Evolutionary conservation across 2,329 filamentous ascomycete species (phyloP), one percentile per base, ranked within the genome.

Genomic region (Aureobasidium subglaciale): DNA sequence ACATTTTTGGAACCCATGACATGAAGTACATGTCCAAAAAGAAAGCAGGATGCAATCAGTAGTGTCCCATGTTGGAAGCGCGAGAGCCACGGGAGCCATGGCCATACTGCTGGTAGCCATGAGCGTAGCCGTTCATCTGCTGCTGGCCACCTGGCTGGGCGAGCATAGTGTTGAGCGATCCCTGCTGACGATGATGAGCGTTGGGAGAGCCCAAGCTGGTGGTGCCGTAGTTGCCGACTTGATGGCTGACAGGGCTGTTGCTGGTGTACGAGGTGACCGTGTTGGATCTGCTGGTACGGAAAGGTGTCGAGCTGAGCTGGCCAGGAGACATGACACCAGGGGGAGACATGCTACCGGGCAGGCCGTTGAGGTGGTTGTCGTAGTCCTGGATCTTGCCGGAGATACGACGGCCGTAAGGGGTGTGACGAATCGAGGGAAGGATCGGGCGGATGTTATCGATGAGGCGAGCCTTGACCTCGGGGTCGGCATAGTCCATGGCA

Each of bases 331-430:
- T 34, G 24, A 49, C 43, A 7, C 37, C 45, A 29, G 49, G 43
- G 15, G 52, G 30, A 35, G 56, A 38, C 15, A 54, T 16, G 22
- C 16, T 13, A 5, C 50, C 50, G 43, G 27, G 37, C 15, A 53
- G n/a, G 27, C 50, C 58, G 29, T 34, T 42, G 22, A 42, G 24
- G 9, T 42, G 50, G 38, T 20, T 40, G 40, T 84, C 80, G 42
- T 75, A 73, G 52, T 80, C 79, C 64, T 78, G 73, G 56, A 99
- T 87, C 78, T 97, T 97, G 68, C 87, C 87, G 67, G 88, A 86
- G 65, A 97, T 95, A 59, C 93, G 90, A 62, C 93, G 91, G 53
- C 93, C 93, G 69, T 97, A 93, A 4, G 93, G 92, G 38, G 91
- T 96, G 64, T 88, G 86, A 60, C 91, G 89, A 60, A 97, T 95